phyloP scores from a whole-genome alignment of 2,329 filamentous ascomycete genomes.

The Madurella fahalii region DNA sequence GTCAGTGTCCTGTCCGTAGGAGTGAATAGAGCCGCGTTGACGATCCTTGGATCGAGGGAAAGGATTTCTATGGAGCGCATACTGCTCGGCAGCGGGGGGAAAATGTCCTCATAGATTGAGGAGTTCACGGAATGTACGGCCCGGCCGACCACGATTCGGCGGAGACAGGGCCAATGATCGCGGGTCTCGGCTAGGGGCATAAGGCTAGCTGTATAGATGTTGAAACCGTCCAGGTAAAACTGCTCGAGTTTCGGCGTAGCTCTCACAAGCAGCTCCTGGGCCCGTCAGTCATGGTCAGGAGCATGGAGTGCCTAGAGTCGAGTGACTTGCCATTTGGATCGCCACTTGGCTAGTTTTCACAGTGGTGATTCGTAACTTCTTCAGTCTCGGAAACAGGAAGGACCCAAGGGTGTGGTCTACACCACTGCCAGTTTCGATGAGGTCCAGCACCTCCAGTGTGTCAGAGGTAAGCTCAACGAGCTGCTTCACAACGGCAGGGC shows the following conservation, averaged over 20 bases:
- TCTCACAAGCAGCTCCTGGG: conserved; percentile 6
- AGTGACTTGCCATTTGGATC: neutral
- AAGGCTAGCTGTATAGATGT: neutral
- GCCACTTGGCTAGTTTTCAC: neutral
- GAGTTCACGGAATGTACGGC: neutral
- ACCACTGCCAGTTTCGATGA: neutral
- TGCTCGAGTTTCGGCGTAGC: conserved; percentile 20
- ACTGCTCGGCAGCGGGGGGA: conserved; percentile 8
- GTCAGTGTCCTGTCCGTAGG: no score
- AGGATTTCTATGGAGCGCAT: conserved; percentile 16
- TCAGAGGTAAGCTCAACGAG: neutral
- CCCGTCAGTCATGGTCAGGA: neutral
- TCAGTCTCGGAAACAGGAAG: conserved; percentile 2
- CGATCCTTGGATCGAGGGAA: neutral
- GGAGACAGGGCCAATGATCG: conserved; percentile 13
- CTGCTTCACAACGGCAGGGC: neutral
- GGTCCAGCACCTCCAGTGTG: conserved; percentile 8
- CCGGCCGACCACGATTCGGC: conserved; percentile 11
- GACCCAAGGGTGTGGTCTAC: neutral
- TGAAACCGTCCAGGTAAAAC: conserved; percentile 12
- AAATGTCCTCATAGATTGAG: neutral
- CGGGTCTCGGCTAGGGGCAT: neutral
- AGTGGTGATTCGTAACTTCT: conserved; percentile 2
- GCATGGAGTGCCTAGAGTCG: neutral
- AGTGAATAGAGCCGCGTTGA: conserved; percentile 12